Evolutionary conservation across 2,329 filamentous ascomycete genomes (phyloP).

Genomic region (Pyrenophora teres): DNA sequence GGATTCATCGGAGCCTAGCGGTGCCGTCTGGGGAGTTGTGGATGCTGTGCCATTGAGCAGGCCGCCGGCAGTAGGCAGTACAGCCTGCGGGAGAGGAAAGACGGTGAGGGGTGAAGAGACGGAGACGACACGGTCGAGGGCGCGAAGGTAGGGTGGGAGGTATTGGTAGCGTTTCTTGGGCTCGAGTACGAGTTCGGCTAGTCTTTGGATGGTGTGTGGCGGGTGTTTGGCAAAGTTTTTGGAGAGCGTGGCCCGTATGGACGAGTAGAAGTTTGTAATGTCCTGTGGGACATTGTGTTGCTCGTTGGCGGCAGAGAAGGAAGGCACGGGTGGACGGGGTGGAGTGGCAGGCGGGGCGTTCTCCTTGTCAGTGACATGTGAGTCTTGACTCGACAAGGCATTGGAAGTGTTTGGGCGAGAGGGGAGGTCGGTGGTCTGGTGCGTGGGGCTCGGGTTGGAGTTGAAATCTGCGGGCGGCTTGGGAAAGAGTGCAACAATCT

Average conservation of each 20-base stretch:
- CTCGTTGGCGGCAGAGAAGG: conserved; percentile 47
- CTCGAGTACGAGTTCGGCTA: conserved; percentile 80
- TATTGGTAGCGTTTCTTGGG: conserved; percentile 81
- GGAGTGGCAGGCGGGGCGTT: conserved; percentile 60
- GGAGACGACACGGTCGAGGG: conserved; percentile 85
- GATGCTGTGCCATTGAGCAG: conserved; percentile 65
- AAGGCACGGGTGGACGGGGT: conserved; percentile 49
- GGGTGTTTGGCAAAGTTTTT: conserved; percentile 73
- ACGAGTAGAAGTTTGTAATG: conserved; percentile 38
- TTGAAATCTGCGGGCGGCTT: conserved; percentile 57
- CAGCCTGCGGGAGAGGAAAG: conserved; percentile 78
- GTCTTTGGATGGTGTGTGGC: conserved; percentile 89
- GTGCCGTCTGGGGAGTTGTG: conserved; percentile 45
- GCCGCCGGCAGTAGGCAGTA: conserved; percentile 55
- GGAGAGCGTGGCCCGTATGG: conserved; percentile 59
- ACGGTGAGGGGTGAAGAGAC: conserved; percentile 81
- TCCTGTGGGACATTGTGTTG: conserved; percentile 36
- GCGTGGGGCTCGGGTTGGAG: conserved; percentile 50
- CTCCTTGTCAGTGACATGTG: conserved; percentile 70
- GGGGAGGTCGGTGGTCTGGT: conserved; percentile 33
- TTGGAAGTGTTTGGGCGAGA: conserved; percentile 26
- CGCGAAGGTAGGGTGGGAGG: conserved; percentile 83
- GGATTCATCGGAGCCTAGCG: conserved; percentile 81
- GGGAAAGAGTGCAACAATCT: conserved; percentile 81
- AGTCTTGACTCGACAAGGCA: conserved; percentile 44